Base-by-base conservation (phyloP, 2,329 filamentous ascomycete genomes). In the Lachnellula willkommii region DNA sequence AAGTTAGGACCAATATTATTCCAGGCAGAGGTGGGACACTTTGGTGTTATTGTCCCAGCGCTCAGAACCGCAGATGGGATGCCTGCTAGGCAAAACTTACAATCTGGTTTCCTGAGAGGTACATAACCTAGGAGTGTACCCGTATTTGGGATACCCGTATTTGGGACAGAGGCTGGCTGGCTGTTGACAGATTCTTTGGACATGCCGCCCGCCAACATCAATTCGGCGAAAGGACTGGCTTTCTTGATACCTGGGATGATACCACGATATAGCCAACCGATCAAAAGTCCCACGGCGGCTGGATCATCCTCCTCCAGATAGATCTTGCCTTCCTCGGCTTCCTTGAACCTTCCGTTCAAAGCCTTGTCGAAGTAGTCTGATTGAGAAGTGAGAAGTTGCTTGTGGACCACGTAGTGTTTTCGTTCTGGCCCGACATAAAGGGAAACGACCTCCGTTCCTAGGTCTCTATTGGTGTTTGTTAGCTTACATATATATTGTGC, bases 351-450 rank as follows among this genome's bases (percentile, higher is more conserved):
- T 9, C 60, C 56, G 39, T 60, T 60, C 14, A 68, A 46, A 4
- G 61, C 59, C n/a, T 59, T 62, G 2, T 64, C 28, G 47, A 69
- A 67, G 54, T 60, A 66, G 5, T 49, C 40, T 1, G 64, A 66
- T 24, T 62, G 56, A 4, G 57, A 52, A 28, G 58, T 58, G 24
- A 69, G 55, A 5, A 68, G 54, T 5, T 55, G 47, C 22, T 65
- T 65, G 39, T 67, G 66, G 9, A 66, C 52, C 6, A 58, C 32
- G 52, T 61, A 68, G 5, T 51, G 47, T 17, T 61, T 60, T 12
- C 35, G 17, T 37, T 65, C 54, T 22, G 53, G 46, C 15, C 66
- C 65, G 11, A 63, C 67, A 9, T 53, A 56, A 24, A 68, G 51
- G 5, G 56, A 48, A 5, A 65, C 60, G 4, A 63, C 49, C 11